Conservation (phyloP, 495 filamentous ascomycete species). For the Jackrogersella multiformis region DNA sequence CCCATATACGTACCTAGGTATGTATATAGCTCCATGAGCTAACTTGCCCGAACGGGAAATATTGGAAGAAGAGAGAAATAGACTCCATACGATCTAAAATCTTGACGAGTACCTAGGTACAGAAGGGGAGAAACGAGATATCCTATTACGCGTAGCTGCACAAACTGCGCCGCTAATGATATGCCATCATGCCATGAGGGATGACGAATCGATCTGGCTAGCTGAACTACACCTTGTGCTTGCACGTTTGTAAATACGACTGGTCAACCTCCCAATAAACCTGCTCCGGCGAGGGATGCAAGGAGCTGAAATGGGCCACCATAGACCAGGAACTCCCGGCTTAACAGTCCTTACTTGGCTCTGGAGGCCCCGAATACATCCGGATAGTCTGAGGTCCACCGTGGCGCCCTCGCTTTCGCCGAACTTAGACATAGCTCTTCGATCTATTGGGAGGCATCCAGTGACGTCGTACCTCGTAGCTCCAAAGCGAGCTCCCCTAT, state of each 20-base stretch:
- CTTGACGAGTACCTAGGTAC: too few species aligned
- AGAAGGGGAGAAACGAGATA: slow-evolving; percentile 29
- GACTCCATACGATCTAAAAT: slow-evolving; percentile 20
- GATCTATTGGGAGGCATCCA: slow-evolving; percentile 28
- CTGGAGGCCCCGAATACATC: slow-evolving; percentile 8
- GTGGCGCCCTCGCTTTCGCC: slow-evolving; percentile 35
- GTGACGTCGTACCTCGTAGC: slow-evolving; percentile 33
- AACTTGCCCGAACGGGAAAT: slow-evolving; percentile 21
- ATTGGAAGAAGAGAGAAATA: slow-evolving; percentile 20
- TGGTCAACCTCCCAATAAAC: slow-evolving; percentile 7
- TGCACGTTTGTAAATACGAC: slow-evolving; percentile 6
- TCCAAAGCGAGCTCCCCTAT: slow-evolving; percentile 20
- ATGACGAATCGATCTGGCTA: slow-evolving; percentile 33
- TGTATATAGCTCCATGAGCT: slow-evolving; percentile 18
- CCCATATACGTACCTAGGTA: slow-evolving; percentile 8
- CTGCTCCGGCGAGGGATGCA: slow-evolving; percentile 21
- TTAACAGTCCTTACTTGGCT: slow-evolving; percentile 13
- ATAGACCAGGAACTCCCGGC: slow-evolving; percentile 13
- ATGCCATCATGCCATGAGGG: slow-evolving; percentile 1
- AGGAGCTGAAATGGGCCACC: slow-evolving; percentile 33
- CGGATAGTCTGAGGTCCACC: slow-evolving; percentile 29
- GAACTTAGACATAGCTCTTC: slow-evolving; percentile 36
- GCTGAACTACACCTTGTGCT: slow-evolving; percentile 18
- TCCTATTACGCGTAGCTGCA: slow-evolving; percentile 17
- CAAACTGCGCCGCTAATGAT: slow-evolving; percentile 4